Evolutionary conservation across 306 rosid genomes (phyloP), one percentile per base, ranked within the genome.

Genomic region (Crotalaria pallida): DNA sequence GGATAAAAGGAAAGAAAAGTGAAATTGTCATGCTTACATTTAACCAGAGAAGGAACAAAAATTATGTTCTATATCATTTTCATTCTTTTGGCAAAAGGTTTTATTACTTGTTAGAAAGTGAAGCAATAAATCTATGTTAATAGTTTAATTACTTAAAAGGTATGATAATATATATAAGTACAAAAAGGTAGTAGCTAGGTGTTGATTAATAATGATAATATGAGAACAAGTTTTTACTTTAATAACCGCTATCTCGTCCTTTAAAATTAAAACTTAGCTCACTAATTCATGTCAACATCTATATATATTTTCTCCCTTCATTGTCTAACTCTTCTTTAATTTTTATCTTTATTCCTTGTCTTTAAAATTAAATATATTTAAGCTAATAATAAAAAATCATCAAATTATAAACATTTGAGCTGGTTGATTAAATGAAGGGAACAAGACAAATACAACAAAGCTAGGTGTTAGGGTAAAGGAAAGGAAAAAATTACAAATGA

Each of bases 331-430:
- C 10, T 12, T n/a, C 33, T 16, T 8, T 23, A 34, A 16, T 58
- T 10, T 70, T 66, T 45, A n/a, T 6, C 47, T 33, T 45, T 27
- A 58, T 60, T 27, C 23, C 16, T 15, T 52, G 43, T 36, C 38
- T 31, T n/a, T n/a, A n/a, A n/a, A n/a, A n/a, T n/a, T 58, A 59
- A 67, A 76, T 36, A 67, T 73, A 73, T 77, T 82, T 71, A 43
- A n/a, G n/a, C n/a, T 19, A 36, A n/a, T 60, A 59, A 71, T 72
- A 69, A 71, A 56, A 56, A 69, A 74, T 58, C 55, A 79, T 36
- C 83, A 72, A 75, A 69, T 68, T 77, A 75, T 77, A 66, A 81
- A 75, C n/a, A n/a, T 51, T 66, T 44, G 83, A 19, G 79, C 69
- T 73, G 77, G 77, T 79, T 72, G 69, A 59, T 53, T 78, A 44